These are phyloP conservation scores for Hemileccinum impolitum DNA, from an alignment of 768 basidiomycete species.

Conservation along the genomic window DNA sequence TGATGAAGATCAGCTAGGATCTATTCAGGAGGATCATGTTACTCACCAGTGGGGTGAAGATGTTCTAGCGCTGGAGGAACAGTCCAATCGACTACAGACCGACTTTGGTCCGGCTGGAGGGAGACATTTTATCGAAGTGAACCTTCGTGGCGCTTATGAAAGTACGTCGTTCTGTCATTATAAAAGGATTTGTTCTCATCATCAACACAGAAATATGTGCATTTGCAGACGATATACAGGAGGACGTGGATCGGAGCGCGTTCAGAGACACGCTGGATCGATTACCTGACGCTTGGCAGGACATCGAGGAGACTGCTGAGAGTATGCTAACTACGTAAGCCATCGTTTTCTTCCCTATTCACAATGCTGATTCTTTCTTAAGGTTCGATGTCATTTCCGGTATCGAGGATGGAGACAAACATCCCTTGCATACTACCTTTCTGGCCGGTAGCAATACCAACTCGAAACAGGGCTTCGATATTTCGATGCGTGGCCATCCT, in stretches of 20 bases:
- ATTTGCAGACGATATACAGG: constrained; percentile 24
- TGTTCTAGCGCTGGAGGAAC: constrained; percentile 36
- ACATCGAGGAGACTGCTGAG: constrained; percentile 44
- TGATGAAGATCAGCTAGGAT: constrained; percentile 11
- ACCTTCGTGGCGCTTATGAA: constrained; percentile 54
- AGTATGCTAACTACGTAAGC: constrained; percentile 61
- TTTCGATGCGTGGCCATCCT: constrained; percentile 47
- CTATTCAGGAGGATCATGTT: neutral
- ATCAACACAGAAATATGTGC: constrained; percentile 39
- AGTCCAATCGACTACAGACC: constrained; percentile 23
- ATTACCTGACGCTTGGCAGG: constrained; percentile 56
- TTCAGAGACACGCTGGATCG: constrained; percentile 50
- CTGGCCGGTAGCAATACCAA: constrained; percentile 52
- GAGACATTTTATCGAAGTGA: constrained; percentile 42
- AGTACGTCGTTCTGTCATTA: constrained; percentile 37
- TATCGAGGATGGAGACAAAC: constrained; percentile 45
- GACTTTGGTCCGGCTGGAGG: constrained; percentile 45
- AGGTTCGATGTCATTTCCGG: constrained; percentile 66
- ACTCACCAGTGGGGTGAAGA: constrained; percentile 39
- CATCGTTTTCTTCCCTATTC: neutral
- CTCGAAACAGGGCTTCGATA: constrained; percentile 50
- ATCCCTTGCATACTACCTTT: constrained; percentile 52
- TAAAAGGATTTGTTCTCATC: constrained; percentile 10
- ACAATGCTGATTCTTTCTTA: neutral
- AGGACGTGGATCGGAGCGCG: constrained; percentile 35